These are phyloP conservation scores for Beta macrorhiza DNA, from an alignment of 179 eudicot species.

Conservation along the genomic window DNA sequence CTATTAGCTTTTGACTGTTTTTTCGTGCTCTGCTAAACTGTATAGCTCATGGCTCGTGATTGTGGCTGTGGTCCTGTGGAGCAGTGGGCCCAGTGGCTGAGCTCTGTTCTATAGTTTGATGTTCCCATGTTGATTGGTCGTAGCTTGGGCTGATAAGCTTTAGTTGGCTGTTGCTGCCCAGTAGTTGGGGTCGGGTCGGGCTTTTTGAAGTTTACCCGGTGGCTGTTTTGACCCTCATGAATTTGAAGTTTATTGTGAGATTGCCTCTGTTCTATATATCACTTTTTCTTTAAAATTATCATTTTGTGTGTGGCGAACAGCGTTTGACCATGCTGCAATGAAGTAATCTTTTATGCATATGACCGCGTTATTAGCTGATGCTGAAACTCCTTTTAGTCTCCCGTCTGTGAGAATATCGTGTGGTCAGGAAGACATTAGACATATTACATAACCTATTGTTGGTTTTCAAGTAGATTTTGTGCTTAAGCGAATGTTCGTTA, in stretches of 20 bases:
- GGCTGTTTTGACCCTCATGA: slow-evolving; percentile 11
- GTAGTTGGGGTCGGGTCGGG: slow-evolving; percentile 24
- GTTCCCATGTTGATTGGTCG: slow-evolving; percentile 12
- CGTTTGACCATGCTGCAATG: not conserved
- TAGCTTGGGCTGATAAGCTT: slow-evolving; percentile 26
- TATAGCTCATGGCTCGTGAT: slow-evolving; percentile 35
- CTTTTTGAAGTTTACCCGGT: not conserved
- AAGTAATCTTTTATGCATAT: no score
- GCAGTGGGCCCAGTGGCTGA: slow-evolving; percentile 28
- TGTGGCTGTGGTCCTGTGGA: slow-evolving; percentile 48
- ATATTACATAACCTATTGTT: no score
- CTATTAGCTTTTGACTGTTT: slow-evolving; percentile 24
- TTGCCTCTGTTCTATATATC: not conserved
- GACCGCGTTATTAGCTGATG: no score
- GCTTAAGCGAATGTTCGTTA: no score
- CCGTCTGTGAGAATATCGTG: no score
- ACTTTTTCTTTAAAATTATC: no score
- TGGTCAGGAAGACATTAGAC: no score
- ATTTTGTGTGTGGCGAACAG: not conserved
- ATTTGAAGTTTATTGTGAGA: not conserved
- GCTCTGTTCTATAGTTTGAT: slow-evolving; percentile 27
- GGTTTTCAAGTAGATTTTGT: no score
- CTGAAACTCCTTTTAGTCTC: no score
- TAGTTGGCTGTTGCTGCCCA: slow-evolving; percentile 20
- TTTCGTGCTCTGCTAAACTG: slow-evolving; percentile 19